Percentiles rank a stretch among this genome's conserved stretches.
These are phyloP conservation scores for Talaromyces atroroseus DNA, from an alignment of 2,329 filamentous ascomycete species.

Conservation along the genomic window DNA sequence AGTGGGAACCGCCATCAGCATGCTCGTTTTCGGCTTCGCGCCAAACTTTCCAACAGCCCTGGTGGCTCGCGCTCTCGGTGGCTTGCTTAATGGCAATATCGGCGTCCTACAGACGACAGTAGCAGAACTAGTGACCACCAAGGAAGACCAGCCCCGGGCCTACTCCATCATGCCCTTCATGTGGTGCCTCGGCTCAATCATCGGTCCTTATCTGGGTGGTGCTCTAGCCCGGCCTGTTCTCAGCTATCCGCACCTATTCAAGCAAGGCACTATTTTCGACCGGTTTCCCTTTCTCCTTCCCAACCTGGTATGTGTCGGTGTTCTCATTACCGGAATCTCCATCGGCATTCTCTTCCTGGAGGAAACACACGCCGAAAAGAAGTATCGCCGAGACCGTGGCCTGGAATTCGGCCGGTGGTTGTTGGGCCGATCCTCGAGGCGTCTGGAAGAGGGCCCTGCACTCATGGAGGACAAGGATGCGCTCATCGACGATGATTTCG, in stretches of 20 bases:
- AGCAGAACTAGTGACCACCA: constrained; percentile 84
- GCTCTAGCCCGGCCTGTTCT: constrained; percentile 80
- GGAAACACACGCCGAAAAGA: constrained; percentile 85
- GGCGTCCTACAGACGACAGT: constrained; percentile 94
- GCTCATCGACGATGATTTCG: constrained; percentile 51
- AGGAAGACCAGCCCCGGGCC: constrained; percentile 88
- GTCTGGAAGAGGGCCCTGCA: constrained; percentile 21
- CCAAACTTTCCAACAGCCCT: constrained; percentile 75
- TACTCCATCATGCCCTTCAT: constrained; percentile 98
- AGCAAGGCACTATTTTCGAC: constrained; percentile 71
- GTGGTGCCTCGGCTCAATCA: constrained; percentile 94
- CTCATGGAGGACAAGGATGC: constrained; percentile 16
- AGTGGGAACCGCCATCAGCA: constrained; percentile 84
- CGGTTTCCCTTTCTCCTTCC: constrained; percentile 84
- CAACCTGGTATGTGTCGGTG: constrained; percentile 80
- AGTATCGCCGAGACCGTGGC: constrained; percentile 68
- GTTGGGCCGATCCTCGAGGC: constrained; percentile 30
- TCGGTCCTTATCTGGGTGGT: constrained; percentile 87
- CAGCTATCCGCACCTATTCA: constrained; percentile 71
- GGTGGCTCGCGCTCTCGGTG: constrained; percentile 80
- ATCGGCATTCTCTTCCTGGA: constrained; percentile 84
- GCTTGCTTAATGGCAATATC: constrained; percentile 92
- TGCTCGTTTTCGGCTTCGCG: constrained; percentile 87
- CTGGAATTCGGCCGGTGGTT: constrained; percentile 71
- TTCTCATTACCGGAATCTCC: constrained; percentile 68